Evolutionary conservation across 2,329 filamentous ascomycete species (phyloP), one percentile per base, ranked within the genome.

Genomic region (Ilyonectria robusta): DNA sequence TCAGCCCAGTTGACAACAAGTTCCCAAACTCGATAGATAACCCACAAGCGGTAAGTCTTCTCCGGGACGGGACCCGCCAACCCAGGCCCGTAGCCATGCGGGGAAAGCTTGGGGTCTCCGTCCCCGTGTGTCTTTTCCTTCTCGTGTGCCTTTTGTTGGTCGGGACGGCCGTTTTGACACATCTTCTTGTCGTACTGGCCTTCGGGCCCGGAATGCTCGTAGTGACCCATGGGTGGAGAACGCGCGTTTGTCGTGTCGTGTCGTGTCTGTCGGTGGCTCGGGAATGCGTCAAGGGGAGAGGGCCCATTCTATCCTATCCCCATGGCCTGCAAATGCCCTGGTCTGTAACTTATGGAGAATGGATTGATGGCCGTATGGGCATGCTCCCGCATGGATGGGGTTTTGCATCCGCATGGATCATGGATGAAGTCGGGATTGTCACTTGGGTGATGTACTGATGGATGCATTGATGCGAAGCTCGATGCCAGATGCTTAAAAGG

Each of bases 401-500:
- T 6, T 46, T 10, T 46, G 42, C 9, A 4, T 46, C n/a, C n/a
- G 42, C 7, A 21, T 19, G 42, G 64, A 56, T 42, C 7, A 21
- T 19, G 42, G 64, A 56, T 42, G 17, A 21, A n/a, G 42, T 51
- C 62, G 62, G 59, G 35, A 46, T 26, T 26, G 6, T 26, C 26
- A 26, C 53, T 59, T 66, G 37, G 13, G 17, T 31, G 33, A 54
- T 40, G 48, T 29, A n/a, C 23, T 13, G 57, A 33, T 13, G 47
- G 9, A 21, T 15, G 59, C 10, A 33, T 15, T 23, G 9, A 21
- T 21, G 59, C 10, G 59, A 44, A 26, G 47, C 7, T 29, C 26
- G 23, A 51, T 33, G 17, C 6, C 26, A 51, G 19, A 31, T 46
- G 56, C 29, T 64, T 59, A 64, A 64, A 64, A 64, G 55, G 55